These are phyloP conservation scores for Seminavis robusta DNA, from an alignment of 108 stramenopile genomes.

Conservation along the genomic window DNA sequence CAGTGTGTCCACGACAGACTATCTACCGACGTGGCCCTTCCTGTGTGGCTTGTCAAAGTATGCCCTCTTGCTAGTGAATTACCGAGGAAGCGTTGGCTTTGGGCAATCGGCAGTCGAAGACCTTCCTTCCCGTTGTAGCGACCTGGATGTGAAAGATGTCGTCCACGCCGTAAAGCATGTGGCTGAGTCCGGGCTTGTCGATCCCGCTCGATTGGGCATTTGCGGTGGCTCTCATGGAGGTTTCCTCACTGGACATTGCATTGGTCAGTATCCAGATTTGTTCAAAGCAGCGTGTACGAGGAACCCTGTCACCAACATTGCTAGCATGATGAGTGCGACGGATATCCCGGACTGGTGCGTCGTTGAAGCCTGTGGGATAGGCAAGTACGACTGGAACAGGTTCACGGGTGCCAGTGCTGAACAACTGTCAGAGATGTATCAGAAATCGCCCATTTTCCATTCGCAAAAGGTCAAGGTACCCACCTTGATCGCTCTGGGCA, in stretches of 20 bases:
- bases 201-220: slow-evolving; percentile 57
- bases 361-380: slow-evolving; percentile 70
- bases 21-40: slow-evolving; percentile 59
- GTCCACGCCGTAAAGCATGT: slow-evolving; percentile 49
- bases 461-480: slow-evolving; percentile 77
- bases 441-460: slow-evolving; percentile 63
- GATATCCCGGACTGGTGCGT: slow-evolving; percentile 96
- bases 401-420: slow-evolving; percentile 52
- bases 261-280: slow-evolving; percentile 77
- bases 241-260: slow-evolving; percentile 80
- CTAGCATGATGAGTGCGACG: slow-evolving; percentile 80
- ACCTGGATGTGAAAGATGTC: slow-evolving; percentile 73
- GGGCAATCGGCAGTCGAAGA: slow-evolving; percentile 63
- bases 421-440: slow-evolving; percentile 57
- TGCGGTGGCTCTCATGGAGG: slow-evolving; percentile 93
- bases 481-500: slow-evolving; percentile 82
- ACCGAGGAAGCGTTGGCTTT: slow-evolving; percentile 82
- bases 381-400: slow-evolving; percentile 45
- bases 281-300: slow-evolving; percentile 88
- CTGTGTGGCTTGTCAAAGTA: slow-evolving; percentile 57
- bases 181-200: slow-evolving; percentile 33
- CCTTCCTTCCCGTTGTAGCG: slow-evolving; percentile 62
- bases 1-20: slow-evolving; percentile 48
- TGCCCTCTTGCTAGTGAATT: slow-evolving; percentile 84
- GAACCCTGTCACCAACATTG: slow-evolving; percentile 93